A percentile compares a stretch with the other conserved stretches of the same genome.
Evolutionary conservation across 2,329 filamentous ascomycete genomes (phyloP).

Genomic region (Tolypocladium paradoxum): DNA sequence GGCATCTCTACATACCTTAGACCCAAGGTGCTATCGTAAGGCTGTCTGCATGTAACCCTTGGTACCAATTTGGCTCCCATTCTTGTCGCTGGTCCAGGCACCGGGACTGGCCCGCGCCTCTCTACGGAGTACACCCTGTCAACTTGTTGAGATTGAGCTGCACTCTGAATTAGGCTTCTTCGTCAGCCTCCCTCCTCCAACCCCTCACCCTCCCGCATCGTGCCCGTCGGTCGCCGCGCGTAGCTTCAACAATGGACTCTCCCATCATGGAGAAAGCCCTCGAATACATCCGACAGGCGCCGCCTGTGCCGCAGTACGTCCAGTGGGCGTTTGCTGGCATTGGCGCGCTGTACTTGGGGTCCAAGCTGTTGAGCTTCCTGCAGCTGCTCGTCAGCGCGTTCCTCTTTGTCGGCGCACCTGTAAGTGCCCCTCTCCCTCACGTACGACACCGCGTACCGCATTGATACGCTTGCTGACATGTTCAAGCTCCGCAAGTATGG

Average conservation of each 20-base stretch:
- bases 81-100: neutral
- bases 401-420: slow-evolving; percentile 52
- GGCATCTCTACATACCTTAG: too few species aligned
- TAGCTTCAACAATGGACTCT: neutral
- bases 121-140: neutral
- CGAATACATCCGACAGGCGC: slow-evolving; percentile 13
- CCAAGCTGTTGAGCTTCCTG: slow-evolving; percentile 46
- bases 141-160: neutral
- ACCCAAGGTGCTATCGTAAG: neutral
- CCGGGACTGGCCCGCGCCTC: neutral
- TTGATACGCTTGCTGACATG: slow-evolving; percentile 2
- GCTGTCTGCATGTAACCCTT: neutral
- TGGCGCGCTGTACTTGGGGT: slow-evolving; percentile 48
- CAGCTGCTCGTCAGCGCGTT: slow-evolving; percentile 58
- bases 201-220: neutral
- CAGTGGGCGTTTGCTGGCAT: slow-evolving; percentile 38
- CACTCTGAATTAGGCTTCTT: neutral
- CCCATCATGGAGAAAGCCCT: slow-evolving; percentile 16
- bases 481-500: slow-evolving; percentile 77
- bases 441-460: neutral
- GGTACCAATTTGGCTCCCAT: neutral
- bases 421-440: slow-evolving; percentile 22
- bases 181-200: neutral
- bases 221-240: neutral
- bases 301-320: slow-evolving; percentile 30